These are phyloP conservation scores for Podila epicladia DNA, from an alignment of 192 early-diverging fungal genomes.

Conservation along the genomic window DNA sequence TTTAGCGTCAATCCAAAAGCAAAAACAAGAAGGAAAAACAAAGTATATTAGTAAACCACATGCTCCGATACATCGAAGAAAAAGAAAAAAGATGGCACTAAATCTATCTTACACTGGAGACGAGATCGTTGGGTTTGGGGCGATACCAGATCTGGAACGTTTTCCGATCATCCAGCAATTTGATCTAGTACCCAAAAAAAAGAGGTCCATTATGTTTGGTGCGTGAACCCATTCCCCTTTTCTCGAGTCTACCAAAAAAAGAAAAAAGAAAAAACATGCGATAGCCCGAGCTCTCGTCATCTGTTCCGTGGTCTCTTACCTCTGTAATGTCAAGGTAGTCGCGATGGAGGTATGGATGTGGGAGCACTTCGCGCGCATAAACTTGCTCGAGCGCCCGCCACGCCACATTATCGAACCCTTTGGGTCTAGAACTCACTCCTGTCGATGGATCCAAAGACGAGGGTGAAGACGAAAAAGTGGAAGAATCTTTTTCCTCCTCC, in stretches of 20 bases:
- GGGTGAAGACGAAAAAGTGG: neutral
- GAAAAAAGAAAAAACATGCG: neutral
- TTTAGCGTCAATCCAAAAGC: neutral
- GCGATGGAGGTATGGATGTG: conserved; percentile 27
- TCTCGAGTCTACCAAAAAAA: too few relatives aligned
- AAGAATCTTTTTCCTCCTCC: neutral
- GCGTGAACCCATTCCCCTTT: too few relatives aligned
- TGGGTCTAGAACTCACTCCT: neutral
- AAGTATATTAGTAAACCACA: neutral
- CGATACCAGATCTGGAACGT: conserved; percentile 44
- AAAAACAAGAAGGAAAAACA: neutral
- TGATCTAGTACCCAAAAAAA: conserved; percentile 16
- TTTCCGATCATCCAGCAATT: conserved; percentile 34
- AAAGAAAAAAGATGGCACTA: neutral
- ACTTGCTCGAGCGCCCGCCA: conserved; percentile 38
- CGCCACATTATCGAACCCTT: conserved; percentile 38
- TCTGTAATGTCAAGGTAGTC: conserved; percentile 28
- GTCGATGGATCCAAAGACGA: neutral
- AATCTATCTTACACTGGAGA: conserved; percentile 14
- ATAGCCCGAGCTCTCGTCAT: neutral
- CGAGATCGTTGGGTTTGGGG: conserved; percentile 12
- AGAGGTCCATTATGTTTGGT: neutral
- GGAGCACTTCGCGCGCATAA: conserved; percentile 29
- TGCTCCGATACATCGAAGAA: neutral
- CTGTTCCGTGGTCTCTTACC: conserved; percentile 8